Conservation (phyloP, 2,329 filamentous ascomycete species). For the Phyllachora maydis region DNA sequence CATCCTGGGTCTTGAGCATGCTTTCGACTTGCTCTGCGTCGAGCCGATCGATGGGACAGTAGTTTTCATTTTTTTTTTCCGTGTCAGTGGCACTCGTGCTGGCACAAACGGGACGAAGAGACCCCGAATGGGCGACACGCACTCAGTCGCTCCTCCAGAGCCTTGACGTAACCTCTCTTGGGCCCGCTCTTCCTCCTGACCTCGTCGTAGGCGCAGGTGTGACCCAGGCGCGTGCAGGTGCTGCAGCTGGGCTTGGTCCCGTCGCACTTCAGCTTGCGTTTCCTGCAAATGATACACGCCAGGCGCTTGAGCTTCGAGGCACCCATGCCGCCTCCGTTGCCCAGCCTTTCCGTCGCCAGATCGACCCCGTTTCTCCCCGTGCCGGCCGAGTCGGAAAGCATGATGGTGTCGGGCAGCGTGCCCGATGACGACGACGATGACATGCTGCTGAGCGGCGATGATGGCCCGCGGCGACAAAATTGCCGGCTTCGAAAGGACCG, state of each 20-base stretch:
- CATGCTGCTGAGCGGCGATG: too few relatives aligned
- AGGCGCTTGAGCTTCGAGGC: conserved; percentile 76
- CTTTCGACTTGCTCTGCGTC: conserved; percentile 79
- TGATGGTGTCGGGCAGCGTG: conserved; percentile 9
- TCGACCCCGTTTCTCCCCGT: conserved; percentile 4
- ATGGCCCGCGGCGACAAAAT: too few relatives aligned
- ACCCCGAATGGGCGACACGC: too few relatives aligned
- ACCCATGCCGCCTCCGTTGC: conserved; percentile 21
- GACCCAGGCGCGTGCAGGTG: conserved; percentile 70
- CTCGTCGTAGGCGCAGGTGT: conserved; percentile 81
- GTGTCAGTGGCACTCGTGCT: too few relatives aligned
- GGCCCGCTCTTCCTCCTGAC: conserved; percentile 86
- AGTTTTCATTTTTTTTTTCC: too few relatives aligned
- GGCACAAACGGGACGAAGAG: too few relatives aligned
- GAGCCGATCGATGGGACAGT: neutral
- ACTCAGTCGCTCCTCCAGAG: conserved; percentile 83
- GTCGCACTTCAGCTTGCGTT: conserved; percentile 82
- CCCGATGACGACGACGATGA: conserved; percentile 10
- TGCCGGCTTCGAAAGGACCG: too few relatives aligned
- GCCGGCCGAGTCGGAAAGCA: conserved; percentile 7
- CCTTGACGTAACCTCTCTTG: conserved; percentile 87
- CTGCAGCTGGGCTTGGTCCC: conserved; percentile 68
- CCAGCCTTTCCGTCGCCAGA: conserved; percentile 2
- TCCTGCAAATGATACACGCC: conserved; percentile 84
- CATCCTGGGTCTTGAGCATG: conserved; percentile 62